These are phyloP conservation scores for Amylocarpus encephaloides DNA, from an alignment of 2,329 filamentous ascomycete species.

Conservation along the genomic window DNA sequence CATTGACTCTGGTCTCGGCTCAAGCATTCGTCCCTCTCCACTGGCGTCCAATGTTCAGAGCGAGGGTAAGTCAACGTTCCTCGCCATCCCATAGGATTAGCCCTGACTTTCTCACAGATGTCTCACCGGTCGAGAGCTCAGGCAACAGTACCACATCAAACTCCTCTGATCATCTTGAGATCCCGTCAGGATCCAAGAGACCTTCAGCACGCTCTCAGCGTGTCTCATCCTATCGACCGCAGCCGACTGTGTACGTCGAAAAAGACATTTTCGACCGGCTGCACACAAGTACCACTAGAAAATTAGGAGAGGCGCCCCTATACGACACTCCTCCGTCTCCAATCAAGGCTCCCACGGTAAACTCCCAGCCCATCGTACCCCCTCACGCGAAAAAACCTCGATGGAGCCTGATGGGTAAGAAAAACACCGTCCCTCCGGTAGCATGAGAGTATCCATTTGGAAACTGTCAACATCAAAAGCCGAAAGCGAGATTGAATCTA, in stretches of 20 bases:
- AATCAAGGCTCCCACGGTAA: constrained; percentile 6
- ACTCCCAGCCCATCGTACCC: constrained; percentile 5
- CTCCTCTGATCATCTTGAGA: constrained; percentile 25
- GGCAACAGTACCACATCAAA: constrained; percentile 22
- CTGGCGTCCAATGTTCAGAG: constrained; percentile 25
- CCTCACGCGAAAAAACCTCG: constrained; percentile 21
- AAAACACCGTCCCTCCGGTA: constrained; percentile 4
- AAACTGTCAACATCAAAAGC: background rate
- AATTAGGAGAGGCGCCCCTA: constrained; percentile 30
- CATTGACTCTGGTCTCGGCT: constrained; percentile 26
- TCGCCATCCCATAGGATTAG: background rate
- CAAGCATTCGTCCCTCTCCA: constrained; percentile 22
- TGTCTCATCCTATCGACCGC: constrained; percentile 12
- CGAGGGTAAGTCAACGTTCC: constrained; percentile 21
- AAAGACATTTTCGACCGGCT: constrained; percentile 28
- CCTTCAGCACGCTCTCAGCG: constrained; percentile 5
- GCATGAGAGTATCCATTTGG: background rate
- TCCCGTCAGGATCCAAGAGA: constrained; percentile 8
- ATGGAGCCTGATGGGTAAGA: constrained; percentile 26
- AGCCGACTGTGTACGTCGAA: constrained; percentile 22
- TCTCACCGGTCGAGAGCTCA: constrained; percentile 24
- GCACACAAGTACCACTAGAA: constrained; percentile 30
- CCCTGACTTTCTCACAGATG: constrained; percentile 19
- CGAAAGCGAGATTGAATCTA: background rate
- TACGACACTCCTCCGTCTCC: constrained; percentile 15